Conservation (phyloP, 768 basidiomycete species). For the Sporobolomyces roseus region DNA sequence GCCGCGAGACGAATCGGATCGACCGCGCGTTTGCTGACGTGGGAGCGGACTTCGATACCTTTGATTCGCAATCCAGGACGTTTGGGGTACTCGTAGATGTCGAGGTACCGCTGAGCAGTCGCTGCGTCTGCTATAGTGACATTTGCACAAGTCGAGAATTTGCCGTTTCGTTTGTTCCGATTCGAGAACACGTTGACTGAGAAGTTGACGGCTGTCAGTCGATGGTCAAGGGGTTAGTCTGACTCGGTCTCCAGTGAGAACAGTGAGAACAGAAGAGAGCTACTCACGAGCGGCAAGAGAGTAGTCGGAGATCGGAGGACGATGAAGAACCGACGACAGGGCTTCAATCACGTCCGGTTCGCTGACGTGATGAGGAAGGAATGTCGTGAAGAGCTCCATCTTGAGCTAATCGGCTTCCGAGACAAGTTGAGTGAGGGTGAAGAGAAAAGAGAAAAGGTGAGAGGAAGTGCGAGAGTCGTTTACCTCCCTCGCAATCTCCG, state of each 20-base stretch:
- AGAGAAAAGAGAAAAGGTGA: background rate
- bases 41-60: background rate
- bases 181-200: conserved; percentile 14
- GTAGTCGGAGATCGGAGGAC: conserved; percentile 53
- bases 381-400: conserved; percentile 52
- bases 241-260: conserved; percentile 5
- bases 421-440: background rate
- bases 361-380: conserved; percentile 52
- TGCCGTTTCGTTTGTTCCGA: background rate
- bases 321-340: conserved; percentile 61
- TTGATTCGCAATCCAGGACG: background rate
- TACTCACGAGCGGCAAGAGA: conserved; percentile 3
- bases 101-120: conserved; percentile 11
- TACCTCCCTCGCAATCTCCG: too few species aligned
- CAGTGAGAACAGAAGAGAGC: background rate
- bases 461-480: background rate
- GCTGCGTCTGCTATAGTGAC: conserved; percentile 14
- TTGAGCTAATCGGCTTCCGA: background rate
- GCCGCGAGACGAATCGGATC: conserved; percentile 4
- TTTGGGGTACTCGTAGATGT: background rate
- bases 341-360: conserved; percentile 60
- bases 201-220: conserved; percentile 3
- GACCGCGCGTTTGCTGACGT: background rate
- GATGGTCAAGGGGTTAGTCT: background rate
- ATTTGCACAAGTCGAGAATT: background rate